Evolutionary conservation across 75 land plant species (phyloP).

Genomic region (Picea sitchensis): DNA sequence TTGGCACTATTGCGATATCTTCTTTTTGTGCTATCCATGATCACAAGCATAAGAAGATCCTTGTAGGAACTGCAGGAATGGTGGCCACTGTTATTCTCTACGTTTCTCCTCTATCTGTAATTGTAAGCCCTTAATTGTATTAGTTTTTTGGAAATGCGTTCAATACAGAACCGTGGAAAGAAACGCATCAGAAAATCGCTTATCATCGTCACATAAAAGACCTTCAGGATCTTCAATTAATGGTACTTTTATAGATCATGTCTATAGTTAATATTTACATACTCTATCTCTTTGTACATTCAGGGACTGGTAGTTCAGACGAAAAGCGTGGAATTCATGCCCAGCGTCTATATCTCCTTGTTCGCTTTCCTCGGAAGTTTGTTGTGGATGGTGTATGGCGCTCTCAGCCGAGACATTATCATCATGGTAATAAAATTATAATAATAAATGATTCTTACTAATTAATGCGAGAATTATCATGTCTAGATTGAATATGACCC

Average conservation of each 20-base stretch:
- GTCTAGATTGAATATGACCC: no score
- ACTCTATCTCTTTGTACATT: not conserved
- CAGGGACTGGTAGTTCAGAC: conserved; percentile 62
- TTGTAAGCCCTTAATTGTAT: not conserved
- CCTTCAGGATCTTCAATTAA: no score
- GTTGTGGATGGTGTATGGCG: conserved; percentile 65
- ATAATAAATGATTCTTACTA: no score
- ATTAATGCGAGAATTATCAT: no score
- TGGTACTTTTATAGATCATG: no score
- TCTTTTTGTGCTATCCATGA: not conserved
- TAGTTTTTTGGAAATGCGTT: no score
- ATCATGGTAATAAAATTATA: conserved; percentile 39
- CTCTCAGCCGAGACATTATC: conserved; percentile 45
- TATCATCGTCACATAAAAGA: no score
- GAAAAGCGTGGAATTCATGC: conserved; percentile 87
- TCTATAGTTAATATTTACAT: no score
- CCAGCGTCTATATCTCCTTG: conserved; percentile 49
- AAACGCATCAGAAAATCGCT: no score
- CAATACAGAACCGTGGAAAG: no score
- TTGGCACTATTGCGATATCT: not conserved
- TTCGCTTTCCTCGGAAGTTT: conserved; percentile 45
- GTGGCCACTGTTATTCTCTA: conserved; percentile 7
- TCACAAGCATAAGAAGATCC: not conserved
- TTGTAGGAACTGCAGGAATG: not conserved
- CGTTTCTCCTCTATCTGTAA: conserved; percentile 7